Evolutionary conservation across 202 grass and related monocot genomes (phyloP).

Genomic region (Bolboschoenoplectus hybrid): DNA sequence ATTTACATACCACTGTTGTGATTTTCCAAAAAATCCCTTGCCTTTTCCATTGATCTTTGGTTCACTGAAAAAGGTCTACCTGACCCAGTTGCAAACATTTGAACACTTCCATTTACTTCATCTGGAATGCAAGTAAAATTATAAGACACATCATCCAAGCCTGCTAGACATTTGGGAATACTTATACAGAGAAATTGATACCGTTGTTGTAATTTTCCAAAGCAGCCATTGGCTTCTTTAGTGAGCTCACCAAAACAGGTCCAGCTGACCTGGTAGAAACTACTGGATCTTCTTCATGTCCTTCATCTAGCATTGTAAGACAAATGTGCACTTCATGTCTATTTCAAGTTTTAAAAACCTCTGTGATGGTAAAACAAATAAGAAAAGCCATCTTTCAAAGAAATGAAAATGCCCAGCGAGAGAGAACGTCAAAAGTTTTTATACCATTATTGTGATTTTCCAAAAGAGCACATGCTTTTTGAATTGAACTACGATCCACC

Average conservation of each 20-base stretch:
- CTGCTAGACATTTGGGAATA: slow-evolving; percentile 1
- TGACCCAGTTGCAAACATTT: slow-evolving; percentile 61
- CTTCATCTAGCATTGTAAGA: slow-evolving; percentile 41
- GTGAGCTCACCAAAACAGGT: slow-evolving; percentile 50
- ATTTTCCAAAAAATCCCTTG: slow-evolving; percentile 57
- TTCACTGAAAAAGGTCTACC: slow-evolving; percentile 58
- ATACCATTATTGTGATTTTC: slow-evolving; percentile 52
- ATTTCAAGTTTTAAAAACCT: slow-evolving; percentile 4
- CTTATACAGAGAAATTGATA: slow-evolving; percentile 16
- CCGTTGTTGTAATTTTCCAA: slow-evolving; percentile 43
- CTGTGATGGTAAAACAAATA: slow-evolving; percentile 6
- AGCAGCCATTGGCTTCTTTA: slow-evolving; percentile 44
- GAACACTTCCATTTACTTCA: slow-evolving; percentile 40
- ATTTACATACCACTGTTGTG: slow-evolving; percentile 18
- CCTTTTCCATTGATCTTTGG: slow-evolving; percentile 70
- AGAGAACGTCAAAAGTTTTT: background rate
- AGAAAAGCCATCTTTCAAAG: too few relatives aligned
- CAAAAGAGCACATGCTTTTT: slow-evolving; percentile 64
- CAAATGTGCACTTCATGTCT: slow-evolving; percentile 27
- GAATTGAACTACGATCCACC: slow-evolving; percentile 50
- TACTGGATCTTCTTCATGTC: slow-evolving; percentile 41
- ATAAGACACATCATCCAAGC: slow-evolving; percentile 23
- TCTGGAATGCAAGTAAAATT: slow-evolving; percentile 23
- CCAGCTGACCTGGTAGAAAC: slow-evolving; percentile 51
- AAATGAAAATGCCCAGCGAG: too few relatives aligned